phyloP scores from a whole-genome alignment of 1,284 basidiomycete genomes.

The Irpex lacteus region DNA sequence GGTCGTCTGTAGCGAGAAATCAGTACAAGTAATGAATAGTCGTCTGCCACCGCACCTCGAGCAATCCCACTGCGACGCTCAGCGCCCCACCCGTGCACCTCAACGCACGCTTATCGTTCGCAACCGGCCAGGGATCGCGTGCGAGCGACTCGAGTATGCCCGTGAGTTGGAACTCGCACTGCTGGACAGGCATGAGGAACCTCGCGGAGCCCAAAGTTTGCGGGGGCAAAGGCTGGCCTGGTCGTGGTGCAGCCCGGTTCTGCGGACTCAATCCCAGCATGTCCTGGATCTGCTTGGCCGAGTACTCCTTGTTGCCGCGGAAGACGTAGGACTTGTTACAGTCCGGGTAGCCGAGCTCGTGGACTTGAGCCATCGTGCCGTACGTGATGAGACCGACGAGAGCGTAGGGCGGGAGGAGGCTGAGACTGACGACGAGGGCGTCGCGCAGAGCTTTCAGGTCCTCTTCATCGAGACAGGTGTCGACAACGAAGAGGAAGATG shows the following conservation, averaged over 20 bases:
- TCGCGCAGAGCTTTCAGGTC: constrained; percentile 95
- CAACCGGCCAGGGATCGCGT: constrained; percentile 97
- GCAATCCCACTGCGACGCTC: constrained; percentile 91
- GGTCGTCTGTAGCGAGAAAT: constrained; percentile 52
- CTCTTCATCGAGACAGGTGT: constrained; percentile 97
- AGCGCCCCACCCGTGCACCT: constrained; percentile 95
- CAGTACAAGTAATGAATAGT: too few relatives aligned
- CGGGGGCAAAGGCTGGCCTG: constrained; percentile 82
- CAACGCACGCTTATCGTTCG: constrained; percentile 92
- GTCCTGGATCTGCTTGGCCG: constrained; percentile 96
- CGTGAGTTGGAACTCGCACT: constrained; percentile 96
- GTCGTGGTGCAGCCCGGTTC: constrained; percentile 77
- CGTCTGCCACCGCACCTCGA: constrained; percentile 66
- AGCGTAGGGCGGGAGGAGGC: constrained; percentile 89
- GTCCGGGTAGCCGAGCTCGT: constrained; percentile 95
- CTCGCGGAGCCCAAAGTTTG: constrained; percentile 85
- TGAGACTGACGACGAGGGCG: constrained; percentile 90
- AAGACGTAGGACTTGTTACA: constrained; percentile 99
- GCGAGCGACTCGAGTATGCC: constrained; percentile 88
- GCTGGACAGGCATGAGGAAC: constrained; percentile 91
- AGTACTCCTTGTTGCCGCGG: constrained; percentile 98
- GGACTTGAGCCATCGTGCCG: constrained; percentile 98
- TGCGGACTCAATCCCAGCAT: constrained; percentile 91
- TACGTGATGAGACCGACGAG: constrained; percentile 95
- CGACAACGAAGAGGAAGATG: constrained; percentile 95